A percentile compares a stretch with the other conserved stretches of the same genome.
Evolutionary conservation across 441 rosid genomes (phyloP).

Genomic region (Brassica hybrid): DNA sequence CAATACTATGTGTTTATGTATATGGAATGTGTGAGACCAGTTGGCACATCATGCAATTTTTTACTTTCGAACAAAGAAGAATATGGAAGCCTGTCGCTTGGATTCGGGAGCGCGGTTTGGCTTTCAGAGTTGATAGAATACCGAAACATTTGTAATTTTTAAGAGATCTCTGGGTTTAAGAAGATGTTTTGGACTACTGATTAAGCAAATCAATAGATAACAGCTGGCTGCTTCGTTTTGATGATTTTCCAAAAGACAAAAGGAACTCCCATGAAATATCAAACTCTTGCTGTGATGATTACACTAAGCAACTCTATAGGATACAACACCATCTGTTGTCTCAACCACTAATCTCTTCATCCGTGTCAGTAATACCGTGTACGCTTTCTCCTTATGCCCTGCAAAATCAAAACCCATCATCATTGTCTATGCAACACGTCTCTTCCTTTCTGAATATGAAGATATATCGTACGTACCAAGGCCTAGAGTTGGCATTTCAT

Average conservation of each 20-base stretch:
- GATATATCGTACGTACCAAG: constrained; percentile 50
- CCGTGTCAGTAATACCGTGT: constrained; percentile 56
- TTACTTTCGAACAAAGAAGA: too few species aligned
- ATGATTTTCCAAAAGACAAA: neutral
- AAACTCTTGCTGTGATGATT: neutral
- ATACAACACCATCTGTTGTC: constrained; percentile 55
- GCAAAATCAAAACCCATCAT: constrained; percentile 2
- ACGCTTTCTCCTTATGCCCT: constrained; percentile 70
- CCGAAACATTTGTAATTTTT: too few species aligned
- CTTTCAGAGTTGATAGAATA: too few species aligned
- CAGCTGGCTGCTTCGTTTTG: too few species aligned
- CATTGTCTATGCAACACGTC: constrained; percentile 2
- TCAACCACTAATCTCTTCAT: constrained; percentile 62
- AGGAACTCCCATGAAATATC: neutral
- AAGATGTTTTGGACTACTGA: too few species aligned
- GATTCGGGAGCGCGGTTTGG: too few species aligned
- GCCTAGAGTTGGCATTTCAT: constrained; percentile 59
- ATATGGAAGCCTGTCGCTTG: too few species aligned
- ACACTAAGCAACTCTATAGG: constrained; percentile 49
- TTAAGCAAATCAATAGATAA: too few species aligned
- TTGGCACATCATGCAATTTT: too few species aligned
- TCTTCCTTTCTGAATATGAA: neutral
- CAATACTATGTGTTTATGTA: constrained; percentile 32
- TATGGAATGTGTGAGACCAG: constrained; percentile 27
- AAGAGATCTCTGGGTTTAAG: too few species aligned